phyloP scores from a whole-genome alignment of 805 yeast species.

The Monosporozyma solicola region DNA sequence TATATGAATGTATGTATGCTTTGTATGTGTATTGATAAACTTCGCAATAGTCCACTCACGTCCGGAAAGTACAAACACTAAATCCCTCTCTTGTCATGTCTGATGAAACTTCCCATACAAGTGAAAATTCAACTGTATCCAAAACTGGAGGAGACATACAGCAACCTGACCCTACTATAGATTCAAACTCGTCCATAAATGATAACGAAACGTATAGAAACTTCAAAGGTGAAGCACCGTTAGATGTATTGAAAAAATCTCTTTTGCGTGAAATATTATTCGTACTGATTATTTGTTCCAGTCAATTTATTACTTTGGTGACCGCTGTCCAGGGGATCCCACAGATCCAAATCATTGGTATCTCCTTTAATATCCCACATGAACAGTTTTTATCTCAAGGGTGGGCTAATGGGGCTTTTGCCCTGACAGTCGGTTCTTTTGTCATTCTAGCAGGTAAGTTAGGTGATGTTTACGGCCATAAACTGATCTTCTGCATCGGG shows the following conservation, averaged over 20 bases:
- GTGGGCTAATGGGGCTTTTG: slow-evolving; percentile 11
- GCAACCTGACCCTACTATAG: background rate
- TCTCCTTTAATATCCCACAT: slow-evolving; percentile 3
- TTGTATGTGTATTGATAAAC: too few species aligned
- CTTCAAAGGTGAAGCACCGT: background rate
- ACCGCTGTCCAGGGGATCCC: slow-evolving; percentile 10
- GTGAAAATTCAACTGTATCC: background rate
- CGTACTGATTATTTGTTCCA: slow-evolving; percentile 4
- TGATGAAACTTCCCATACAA: background rate
- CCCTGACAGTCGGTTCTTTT: slow-evolving; percentile 43
- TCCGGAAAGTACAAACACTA: too few species aligned
- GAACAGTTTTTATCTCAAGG: slow-evolving; percentile 4
- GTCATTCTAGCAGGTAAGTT: slow-evolving; percentile 58
- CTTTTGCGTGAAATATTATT: slow-evolving; percentile 5
- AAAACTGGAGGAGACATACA: background rate
- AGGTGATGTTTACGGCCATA: slow-evolving; percentile 64
- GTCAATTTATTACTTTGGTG: slow-evolving; percentile 6
- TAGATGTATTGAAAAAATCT: background rate
- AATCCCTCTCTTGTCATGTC: background rate
- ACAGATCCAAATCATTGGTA: slow-evolving; percentile 3
- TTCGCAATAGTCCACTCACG: too few species aligned
- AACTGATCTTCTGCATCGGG: slow-evolving; percentile 43
- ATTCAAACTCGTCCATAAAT: background rate
- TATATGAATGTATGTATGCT: too few species aligned
- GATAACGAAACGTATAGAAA: background rate